A percentile compares a stretch with the other conserved stretches of the same genome.
These are phyloP conservation scores for Curvularia lunata DNA, from an alignment of 2,329 filamentous ascomycete species.

Conservation along the genomic window DNA sequence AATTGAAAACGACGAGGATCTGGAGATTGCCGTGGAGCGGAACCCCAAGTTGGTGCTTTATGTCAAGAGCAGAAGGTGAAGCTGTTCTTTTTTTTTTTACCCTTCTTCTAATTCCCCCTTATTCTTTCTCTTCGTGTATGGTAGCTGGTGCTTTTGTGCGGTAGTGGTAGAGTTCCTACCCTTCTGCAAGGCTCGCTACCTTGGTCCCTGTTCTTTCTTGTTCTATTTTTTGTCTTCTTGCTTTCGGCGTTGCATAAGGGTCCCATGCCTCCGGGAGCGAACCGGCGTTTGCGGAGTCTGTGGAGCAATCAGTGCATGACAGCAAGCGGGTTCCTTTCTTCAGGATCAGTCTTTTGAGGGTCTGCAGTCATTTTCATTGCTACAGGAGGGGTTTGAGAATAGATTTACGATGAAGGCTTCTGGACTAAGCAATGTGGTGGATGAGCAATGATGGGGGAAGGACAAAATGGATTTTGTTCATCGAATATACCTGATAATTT, in stretches of 20 bases:
- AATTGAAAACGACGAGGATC: constrained; percentile 78
- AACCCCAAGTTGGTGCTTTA: constrained; percentile 84
- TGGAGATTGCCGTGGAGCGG: constrained; percentile 78
- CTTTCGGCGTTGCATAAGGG: constrained; percentile 24
- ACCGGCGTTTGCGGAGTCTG: constrained; percentile 8
- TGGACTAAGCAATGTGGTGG: constrained; percentile 3
- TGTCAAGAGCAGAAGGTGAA: constrained; percentile 34
- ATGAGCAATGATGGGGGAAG: neutral
- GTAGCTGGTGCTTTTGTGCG: neutral
- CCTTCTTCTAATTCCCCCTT: constrained; percentile 11
- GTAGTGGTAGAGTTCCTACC: neutral
- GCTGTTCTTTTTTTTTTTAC: neutral
- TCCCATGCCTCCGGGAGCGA: constrained; percentile 15
- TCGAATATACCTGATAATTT: neutral
- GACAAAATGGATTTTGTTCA: constrained; percentile 1
- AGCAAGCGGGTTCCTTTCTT: constrained; percentile 10
- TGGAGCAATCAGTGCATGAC: constrained; percentile 11
- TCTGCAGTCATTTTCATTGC: constrained; percentile 1
- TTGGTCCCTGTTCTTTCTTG: constrained; percentile 4
- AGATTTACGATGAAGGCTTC: constrained; percentile 2
- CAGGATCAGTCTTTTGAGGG: neutral
- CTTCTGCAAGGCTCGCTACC: neutral
- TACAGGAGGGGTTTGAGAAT: neutral
- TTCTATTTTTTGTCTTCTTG: constrained; percentile 9
- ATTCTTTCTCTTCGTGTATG: constrained; percentile 1